phyloP scores from a whole-genome alignment of 2,329 filamentous ascomycete genomes.

The Aspergillus brasiliensis region DNA sequence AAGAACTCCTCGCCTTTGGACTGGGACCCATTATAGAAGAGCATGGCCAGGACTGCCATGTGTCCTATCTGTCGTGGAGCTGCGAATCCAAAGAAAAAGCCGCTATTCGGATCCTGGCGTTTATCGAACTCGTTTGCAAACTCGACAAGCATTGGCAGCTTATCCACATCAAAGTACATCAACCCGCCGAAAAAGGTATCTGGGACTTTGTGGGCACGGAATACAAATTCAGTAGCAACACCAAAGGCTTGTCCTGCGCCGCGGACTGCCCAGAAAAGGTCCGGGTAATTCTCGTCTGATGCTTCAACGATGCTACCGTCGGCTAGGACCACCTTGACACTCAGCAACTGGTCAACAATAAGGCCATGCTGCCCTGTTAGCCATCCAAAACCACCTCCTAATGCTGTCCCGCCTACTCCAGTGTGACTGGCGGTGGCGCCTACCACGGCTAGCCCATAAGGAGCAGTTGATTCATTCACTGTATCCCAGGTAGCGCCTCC shows the following conservation, averaged over 20 bases:
- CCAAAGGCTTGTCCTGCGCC: conserved; percentile 48
- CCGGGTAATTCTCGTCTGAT: conserved; percentile 46
- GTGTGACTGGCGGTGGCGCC: not conserved
- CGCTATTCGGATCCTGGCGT: conserved; percentile 12
- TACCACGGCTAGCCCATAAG: not conserved
- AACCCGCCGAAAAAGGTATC: conserved; percentile 3
- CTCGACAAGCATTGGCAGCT: conserved; percentile 6
- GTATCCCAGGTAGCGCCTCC: conserved; percentile 59
- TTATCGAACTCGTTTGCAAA: conserved; percentile 14
- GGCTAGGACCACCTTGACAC: conserved; percentile 1
- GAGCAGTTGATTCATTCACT: conserved; percentile 6
- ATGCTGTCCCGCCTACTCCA: not conserved
- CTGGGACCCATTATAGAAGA: conserved; percentile 8
- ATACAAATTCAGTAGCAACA: conserved; percentile 46
- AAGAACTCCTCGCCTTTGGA: conserved; percentile 6
- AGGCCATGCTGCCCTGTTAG: not conserved
- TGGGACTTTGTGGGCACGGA: conserved; percentile 8
- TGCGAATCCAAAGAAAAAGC: conserved; percentile 14
- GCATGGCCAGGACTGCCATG: not conserved
- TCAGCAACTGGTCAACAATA: not conserved
- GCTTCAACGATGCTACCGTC: conserved; percentile 38
- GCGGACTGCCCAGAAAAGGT: conserved; percentile 51
- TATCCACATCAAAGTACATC: conserved; percentile 6
- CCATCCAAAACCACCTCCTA: not conserved
- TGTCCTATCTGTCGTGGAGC: not conserved